Evolutionary conservation across 1,284 basidiomycete genomes (phyloP).

Genomic region (Agroathelia rolfsii): DNA sequence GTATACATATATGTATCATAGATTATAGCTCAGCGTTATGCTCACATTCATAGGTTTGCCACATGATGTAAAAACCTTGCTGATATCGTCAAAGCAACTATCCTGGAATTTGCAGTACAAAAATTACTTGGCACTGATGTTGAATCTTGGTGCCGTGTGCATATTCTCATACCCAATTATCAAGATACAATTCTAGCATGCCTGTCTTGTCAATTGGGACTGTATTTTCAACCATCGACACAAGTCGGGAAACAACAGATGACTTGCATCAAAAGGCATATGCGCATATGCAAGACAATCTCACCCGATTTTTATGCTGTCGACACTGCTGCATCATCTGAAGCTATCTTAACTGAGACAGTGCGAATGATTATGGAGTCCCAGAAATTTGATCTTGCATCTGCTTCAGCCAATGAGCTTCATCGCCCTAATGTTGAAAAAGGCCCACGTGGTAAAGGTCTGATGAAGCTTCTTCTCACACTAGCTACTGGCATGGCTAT

Average conservation of each 20-base stretch:
- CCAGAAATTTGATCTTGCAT: slow-evolving; percentile 7
- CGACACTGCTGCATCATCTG: slow-evolving; percentile 16
- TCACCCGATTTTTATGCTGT: slow-evolving; percentile 13
- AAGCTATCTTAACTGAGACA: slow-evolving; percentile 19
- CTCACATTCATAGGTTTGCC: slow-evolving; percentile 16
- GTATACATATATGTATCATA: too few relatives aligned
- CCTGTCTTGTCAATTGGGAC: slow-evolving; percentile 17
- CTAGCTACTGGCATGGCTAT: slow-evolving; percentile 12
- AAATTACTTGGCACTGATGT: slow-evolving; percentile 15
- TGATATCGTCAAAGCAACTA: slow-evolving; percentile 6
- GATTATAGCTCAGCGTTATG: too few relatives aligned
- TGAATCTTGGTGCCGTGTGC: too few relatives aligned
- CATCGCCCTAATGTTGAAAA: slow-evolving; percentile 9
- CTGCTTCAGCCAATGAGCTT: slow-evolving; percentile 6
- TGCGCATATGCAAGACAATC: slow-evolving; percentile 20
- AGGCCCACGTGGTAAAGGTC: slow-evolving; percentile 12
- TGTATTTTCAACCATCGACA: slow-evolving; percentile 18
- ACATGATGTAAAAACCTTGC: slow-evolving; percentile 9
- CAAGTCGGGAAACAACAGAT: slow-evolving; percentile 10
- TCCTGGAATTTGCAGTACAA: slow-evolving; percentile 14
- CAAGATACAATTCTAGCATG: slow-evolving; percentile 14
- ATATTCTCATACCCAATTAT: too few relatives aligned
- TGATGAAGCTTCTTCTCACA: slow-evolving; percentile 10
- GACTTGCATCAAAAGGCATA: slow-evolving; percentile 19
- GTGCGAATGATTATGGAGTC: slow-evolving; percentile 9